Evolutionary conservation across 1,139 yeast genomes (phyloP).

Genomic region (Pichia sp.): DNA sequence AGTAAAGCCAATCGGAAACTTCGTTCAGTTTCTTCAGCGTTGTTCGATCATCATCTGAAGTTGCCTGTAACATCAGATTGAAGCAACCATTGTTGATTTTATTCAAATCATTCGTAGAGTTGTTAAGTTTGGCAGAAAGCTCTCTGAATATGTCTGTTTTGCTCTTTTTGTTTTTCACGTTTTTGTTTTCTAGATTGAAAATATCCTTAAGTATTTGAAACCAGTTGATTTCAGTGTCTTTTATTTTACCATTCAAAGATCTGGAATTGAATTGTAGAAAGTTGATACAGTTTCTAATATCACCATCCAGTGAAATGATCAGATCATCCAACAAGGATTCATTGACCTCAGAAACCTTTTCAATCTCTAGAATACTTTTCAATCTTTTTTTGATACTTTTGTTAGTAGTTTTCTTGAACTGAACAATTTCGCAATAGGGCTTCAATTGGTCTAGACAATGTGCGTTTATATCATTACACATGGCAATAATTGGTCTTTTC

Average conservation of each 20-base stretch:
- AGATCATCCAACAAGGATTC: conserved; percentile 41
- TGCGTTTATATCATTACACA: conserved; percentile 82
- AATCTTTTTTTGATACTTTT: conserved; percentile 40
- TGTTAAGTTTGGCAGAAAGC: conserved; percentile 38
- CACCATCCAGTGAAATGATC: conserved; percentile 71
- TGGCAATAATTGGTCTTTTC: conserved; percentile 80
- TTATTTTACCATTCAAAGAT: conserved; percentile 21
- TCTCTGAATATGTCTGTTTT: conserved; percentile 40
- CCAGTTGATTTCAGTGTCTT: conserved; percentile 57
- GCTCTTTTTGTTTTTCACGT: conserved; percentile 25
- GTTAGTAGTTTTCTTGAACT: conserved; percentile 53
- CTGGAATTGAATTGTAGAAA: conserved; percentile 58
- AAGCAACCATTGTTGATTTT: conserved; percentile 70
- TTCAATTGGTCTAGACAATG: conserved; percentile 67
- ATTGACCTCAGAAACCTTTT: conserved; percentile 26
- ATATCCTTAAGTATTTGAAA: conserved; percentile 46
- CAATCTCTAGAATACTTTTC: conserved; percentile 40
- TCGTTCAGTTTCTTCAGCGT: conserved; percentile 50
- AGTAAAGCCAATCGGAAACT: conserved; percentile 72
- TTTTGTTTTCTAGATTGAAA: conserved; percentile 36
- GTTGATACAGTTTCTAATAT: conserved; percentile 79
- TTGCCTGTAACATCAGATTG: conserved; percentile 35
- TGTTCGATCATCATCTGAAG: conserved; percentile 39
- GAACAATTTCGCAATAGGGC: conserved; percentile 61
- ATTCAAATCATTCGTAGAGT: conserved; percentile 42